Percentiles rank a stretch among this genome's conserved stretches.
These are phyloP conservation scores for Sordariomycetes sp. DNA, from an alignment of 2,329 filamentous ascomycete species.

Conservation along the genomic window DNA sequence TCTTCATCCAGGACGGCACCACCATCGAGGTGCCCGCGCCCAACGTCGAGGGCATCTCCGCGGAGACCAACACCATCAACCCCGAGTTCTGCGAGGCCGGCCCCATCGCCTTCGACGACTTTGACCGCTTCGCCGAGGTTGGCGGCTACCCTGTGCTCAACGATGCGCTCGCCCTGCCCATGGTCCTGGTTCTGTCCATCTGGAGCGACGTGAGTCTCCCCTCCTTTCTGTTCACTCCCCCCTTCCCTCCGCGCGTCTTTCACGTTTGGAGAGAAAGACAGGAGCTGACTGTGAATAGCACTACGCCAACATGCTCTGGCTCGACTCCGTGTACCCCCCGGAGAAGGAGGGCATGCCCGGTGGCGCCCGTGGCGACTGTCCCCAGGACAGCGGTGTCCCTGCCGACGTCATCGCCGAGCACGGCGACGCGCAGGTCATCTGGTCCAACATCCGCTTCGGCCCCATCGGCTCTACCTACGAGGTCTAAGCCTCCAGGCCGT, in stretches of 20 bases:
- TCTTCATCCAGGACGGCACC: slow-evolving; percentile 49
- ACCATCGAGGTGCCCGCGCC: slow-evolving; percentile 34
- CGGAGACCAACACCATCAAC: slow-evolving; percentile 48
- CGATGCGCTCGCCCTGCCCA: slow-evolving; percentile 40
- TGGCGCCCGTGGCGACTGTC: slow-evolving; percentile 13
- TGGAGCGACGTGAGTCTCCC: slow-evolving; percentile 29
- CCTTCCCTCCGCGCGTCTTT: neutral
- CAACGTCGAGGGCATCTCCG: slow-evolving; percentile 29
- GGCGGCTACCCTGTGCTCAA: slow-evolving; percentile 48
- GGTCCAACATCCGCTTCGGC: slow-evolving; percentile 38
- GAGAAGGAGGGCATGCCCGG: slow-evolving; percentile 14
- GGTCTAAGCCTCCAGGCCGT: neutral
- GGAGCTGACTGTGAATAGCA: slow-evolving; percentile 20
- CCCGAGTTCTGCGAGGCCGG: slow-evolving; percentile 44
- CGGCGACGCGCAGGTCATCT: slow-evolving; percentile 25
- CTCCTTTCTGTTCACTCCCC: neutral
- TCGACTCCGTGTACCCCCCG: slow-evolving; percentile 54
- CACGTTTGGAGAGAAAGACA: neutral
- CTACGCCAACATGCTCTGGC: slow-evolving; percentile 61
- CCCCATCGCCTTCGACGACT: slow-evolving; percentile 44
- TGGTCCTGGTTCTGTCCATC: slow-evolving; percentile 54
- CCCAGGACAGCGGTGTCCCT: slow-evolving; percentile 14
- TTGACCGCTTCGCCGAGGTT: slow-evolving; percentile 35
- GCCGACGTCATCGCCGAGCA: slow-evolving; percentile 11
- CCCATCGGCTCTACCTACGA: slow-evolving; percentile 31